phyloP scores from a whole-genome alignment of 805 yeast species.

The Kodamaea laetipori region DNA sequence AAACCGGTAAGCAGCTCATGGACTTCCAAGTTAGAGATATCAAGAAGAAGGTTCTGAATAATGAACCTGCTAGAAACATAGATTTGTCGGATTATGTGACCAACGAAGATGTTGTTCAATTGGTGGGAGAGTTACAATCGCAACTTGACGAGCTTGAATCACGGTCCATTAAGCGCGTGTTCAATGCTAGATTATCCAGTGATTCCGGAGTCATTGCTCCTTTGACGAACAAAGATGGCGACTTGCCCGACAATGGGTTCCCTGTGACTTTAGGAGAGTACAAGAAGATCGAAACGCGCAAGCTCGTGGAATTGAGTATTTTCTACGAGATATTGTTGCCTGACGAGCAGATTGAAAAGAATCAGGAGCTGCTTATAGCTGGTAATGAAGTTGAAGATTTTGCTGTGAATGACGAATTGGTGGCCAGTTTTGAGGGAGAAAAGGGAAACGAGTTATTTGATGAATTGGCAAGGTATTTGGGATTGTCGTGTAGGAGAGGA shows the following conservation, averaged over 20 bases:
- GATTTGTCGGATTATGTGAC: conserved; percentile 63
- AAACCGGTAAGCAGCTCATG: conserved; percentile 79
- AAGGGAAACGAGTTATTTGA: conserved; percentile 58
- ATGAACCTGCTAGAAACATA: conserved; percentile 18
- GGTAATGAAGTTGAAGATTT: conserved; percentile 14
- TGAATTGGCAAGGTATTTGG: conserved; percentile 68
- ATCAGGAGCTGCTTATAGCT: conserved; percentile 15
- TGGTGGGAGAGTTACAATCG: conserved; percentile 87
- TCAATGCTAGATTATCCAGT: conserved; percentile 54
- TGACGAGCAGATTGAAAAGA: conserved; percentile 37
- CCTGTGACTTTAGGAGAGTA: conserved; percentile 64
- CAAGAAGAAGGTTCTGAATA: conserved; percentile 25
- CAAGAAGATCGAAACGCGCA: conserved; percentile 43
- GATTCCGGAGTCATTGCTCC: conserved; percentile 57
- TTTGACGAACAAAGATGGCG: conserved; percentile 79
- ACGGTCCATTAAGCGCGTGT: conserved; percentile 68
- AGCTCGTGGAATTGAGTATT: conserved; percentile 56
- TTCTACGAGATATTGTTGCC: conserved; percentile 82
- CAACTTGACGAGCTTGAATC: conserved; percentile 81
- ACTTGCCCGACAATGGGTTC: conserved; percentile 53
- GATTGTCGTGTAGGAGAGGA: conserved; percentile 55
- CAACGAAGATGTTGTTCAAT: conserved; percentile 80
- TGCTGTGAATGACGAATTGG: conserved; percentile 24
- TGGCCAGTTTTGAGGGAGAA: conserved; percentile 39
- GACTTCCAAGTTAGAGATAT: conserved; percentile 64